A percentile compares a stretch with the other conserved stretches of the same genome.
These are phyloP conservation scores for Heimioporus sp. DNA, from an alignment of 768 basidiomycete genomes.

Conservation along the genomic window DNA sequence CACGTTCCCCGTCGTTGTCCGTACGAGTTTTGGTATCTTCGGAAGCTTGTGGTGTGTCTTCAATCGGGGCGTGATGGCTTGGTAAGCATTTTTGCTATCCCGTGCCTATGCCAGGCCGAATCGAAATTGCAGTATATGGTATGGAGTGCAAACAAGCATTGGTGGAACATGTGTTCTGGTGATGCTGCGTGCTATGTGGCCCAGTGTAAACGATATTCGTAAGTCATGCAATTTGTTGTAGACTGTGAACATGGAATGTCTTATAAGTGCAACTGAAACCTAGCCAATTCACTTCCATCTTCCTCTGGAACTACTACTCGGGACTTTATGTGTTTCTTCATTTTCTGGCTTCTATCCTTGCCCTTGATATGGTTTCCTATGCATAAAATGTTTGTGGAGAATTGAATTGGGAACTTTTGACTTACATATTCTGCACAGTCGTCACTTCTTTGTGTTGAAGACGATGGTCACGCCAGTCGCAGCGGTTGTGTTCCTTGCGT, in stretches of 20 bases:
- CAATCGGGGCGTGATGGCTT: constrained; percentile 71
- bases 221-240: constrained; percentile 24
- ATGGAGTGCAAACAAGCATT: constrained; percentile 78
- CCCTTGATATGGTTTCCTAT: constrained; percentile 83
- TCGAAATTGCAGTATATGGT: constrained; percentile 55
- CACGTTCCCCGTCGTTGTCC: constrained; percentile 69
- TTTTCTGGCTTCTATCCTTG: constrained; percentile 81
- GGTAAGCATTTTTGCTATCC: constrained; percentile 42
- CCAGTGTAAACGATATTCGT: constrained; percentile 66
- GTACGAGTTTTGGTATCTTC: constrained; percentile 77
- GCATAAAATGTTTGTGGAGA: constrained; percentile 63
- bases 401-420: neutral
- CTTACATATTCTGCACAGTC: constrained; percentile 37
- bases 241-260: neutral
- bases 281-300: constrained; percentile 67
- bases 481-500: constrained; percentile 70
- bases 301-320: constrained; percentile 74
- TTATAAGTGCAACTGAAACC: neutral
- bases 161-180: constrained; percentile 75
- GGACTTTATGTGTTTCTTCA: constrained; percentile 79
- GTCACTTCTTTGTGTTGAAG: constrained; percentile 79
- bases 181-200: constrained; percentile 77
- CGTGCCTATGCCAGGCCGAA: constrained; percentile 7
- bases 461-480: constrained; percentile 69
- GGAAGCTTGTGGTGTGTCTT: constrained; percentile 80